phyloP scores from a whole-genome alignment of 331 rosid genomes.

The Rosa hybrid region DNA sequence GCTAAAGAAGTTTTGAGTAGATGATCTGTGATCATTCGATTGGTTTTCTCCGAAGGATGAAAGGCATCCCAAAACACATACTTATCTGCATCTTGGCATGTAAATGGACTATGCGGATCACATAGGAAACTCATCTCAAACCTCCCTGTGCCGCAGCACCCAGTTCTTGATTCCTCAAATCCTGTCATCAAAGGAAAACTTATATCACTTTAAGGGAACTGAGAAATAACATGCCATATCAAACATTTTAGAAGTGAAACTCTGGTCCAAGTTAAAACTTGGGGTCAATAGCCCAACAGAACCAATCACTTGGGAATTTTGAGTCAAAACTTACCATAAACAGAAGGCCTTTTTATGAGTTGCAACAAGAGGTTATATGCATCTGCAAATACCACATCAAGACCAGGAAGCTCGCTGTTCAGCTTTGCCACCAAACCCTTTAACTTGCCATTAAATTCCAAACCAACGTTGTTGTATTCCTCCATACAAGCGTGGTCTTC shows the following conservation, averaged over 20 bases:
- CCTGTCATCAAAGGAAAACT: slow-evolving; percentile 34
- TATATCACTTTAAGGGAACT: slow-evolving; percentile 14
- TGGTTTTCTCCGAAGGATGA: slow-evolving; percentile 57
- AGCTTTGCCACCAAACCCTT: slow-evolving; percentile 29
- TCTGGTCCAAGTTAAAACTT: background rate
- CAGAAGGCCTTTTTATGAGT: slow-evolving; percentile 26
- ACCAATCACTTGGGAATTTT: background rate
- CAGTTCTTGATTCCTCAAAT: slow-evolving; percentile 32
- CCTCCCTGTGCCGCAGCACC: slow-evolving; percentile 66
- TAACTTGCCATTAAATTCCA: slow-evolving; percentile 56
- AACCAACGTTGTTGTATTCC: slow-evolving; percentile 49
- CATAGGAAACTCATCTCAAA: slow-evolving; percentile 63
- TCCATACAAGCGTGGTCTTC: slow-evolving; percentile 44
- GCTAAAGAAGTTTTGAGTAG: slow-evolving; percentile 36
- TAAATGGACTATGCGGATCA: slow-evolving; percentile 47
- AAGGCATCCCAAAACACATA: slow-evolving; percentile 73
- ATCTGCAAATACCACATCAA: slow-evolving; percentile 22
- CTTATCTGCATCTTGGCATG: slow-evolving; percentile 61
- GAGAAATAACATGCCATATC: background rate
- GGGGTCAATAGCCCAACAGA: background rate
- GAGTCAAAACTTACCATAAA: slow-evolving; percentile 26
- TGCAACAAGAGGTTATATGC: slow-evolving; percentile 5
- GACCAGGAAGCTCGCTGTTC: slow-evolving; percentile 26
- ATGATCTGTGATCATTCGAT: slow-evolving; percentile 41
- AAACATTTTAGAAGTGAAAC: background rate